phyloP scores from a whole-genome alignment of 1,284 basidiomycete species.

The Porogramme epimiltina region DNA sequence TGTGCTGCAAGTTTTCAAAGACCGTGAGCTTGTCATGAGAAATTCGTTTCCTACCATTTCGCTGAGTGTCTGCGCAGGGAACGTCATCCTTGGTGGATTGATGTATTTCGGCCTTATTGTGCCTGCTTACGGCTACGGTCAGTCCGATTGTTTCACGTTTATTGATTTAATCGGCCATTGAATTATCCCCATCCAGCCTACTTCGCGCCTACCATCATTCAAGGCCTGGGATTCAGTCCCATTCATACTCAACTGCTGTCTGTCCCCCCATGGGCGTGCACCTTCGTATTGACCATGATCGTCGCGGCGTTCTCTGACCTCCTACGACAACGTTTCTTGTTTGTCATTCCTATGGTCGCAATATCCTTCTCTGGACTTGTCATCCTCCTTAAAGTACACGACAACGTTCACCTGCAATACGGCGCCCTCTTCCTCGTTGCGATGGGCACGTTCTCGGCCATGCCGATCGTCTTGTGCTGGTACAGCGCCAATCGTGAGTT shows the following conservation, averaged over 20 bases:
- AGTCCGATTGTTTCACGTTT: no score
- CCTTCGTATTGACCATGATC: conserved; percentile 34
- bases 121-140: conserved; percentile 33
- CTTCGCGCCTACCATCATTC: conserved; percentile 38
- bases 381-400: conserved; percentile 31
- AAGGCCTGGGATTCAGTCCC: conserved; percentile 42
- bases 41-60: background rate
- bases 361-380: conserved; percentile 30
- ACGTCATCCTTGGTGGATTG: conserved; percentile 33
- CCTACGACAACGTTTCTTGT: conserved; percentile 29
- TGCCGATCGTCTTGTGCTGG: conserved; percentile 37
- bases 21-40: conserved; percentile 26
- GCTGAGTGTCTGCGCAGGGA: conserved; percentile 20
- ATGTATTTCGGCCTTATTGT: conserved; percentile 36
- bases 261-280: conserved; percentile 47
- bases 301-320: conserved; percentile 28
- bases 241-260: conserved; percentile 53
- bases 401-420: conserved; percentile 32
- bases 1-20: conserved; percentile 26
- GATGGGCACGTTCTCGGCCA: conserved; percentile 32
- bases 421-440: conserved; percentile 34
- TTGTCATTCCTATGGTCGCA: conserved; percentile 26
- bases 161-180: no score
- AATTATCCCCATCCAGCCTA: conserved; percentile 25
- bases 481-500: conserved; percentile 34